Evolutionary conservation across 176 grass and related monocot genomes (phyloP), one percentile per base, ranked within the genome.

Genomic region (Eremochloa ophiuroides): DNA sequence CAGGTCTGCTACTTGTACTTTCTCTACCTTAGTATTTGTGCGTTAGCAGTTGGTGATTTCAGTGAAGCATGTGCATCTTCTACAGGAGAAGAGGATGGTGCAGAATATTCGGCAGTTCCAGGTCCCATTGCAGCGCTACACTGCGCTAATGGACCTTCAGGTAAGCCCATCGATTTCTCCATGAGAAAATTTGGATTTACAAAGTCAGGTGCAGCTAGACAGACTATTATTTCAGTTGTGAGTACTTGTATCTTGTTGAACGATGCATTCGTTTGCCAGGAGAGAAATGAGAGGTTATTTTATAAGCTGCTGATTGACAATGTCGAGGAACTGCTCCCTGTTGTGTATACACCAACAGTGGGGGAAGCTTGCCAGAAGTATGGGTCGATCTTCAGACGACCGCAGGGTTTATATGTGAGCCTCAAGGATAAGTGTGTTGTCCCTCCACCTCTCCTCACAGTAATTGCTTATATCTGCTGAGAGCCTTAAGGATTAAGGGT

Each of bases 341-440:
- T 98, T 55, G 95, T 98, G 23, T 98, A 98, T 67, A 94, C 92
- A n/a, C 95, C 95, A 31, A 98, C 95, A 42, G 92, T 98, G 8
- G 95, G 95, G n/a, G 90, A 98, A 88, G 95, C 95, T 26, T 98
- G 95, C 87, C 92, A 94, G 84, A 98, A 98, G 71, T 94, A 94
- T 33, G 90, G 95, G 17, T 91, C 92, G 5, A 94, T 94, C 77
- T 94, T 98, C 72, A 87, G 81, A 76, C 83, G 84, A 29, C 82
- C 90, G 0, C 92, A 98, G 70, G 95, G 95, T 18, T 87, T 98
- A 44, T 94, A 87, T 62, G 86, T 98, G 64, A 98, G 95, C 43
- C 78, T 98, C 50, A 94, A 91, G 62, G 95, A 98, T 38, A 98
- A 90, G 95, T 98, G 83, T 20, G 73, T 66, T 79, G 67, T 7